Conservation (phyloP, 768 basidiomycete genomes). For the Cystobasidium tubakii region DNA sequence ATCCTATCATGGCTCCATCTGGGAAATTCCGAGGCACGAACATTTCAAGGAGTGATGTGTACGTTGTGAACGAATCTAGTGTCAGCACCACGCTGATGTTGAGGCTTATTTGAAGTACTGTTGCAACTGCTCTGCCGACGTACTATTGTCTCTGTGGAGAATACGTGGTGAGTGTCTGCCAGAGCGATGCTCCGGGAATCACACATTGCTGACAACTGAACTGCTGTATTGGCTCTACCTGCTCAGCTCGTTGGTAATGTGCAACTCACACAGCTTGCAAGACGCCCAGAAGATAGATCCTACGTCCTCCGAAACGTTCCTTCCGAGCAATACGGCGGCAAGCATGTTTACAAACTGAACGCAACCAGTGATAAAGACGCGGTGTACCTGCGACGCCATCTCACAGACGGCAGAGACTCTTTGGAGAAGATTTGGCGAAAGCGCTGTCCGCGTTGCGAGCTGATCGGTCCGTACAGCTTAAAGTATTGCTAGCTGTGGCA, state of each 20-base stretch:
- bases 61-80: not conserved
- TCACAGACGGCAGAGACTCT: not conserved
- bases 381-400: not conserved
- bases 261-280: constrained; percentile 1
- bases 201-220: not conserved
- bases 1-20: not conserved
- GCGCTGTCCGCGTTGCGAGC: constrained; percentile 27
- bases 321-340: constrained; percentile 12
- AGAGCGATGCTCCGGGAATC: not conserved
- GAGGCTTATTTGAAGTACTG: not conserved
- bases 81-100: not conserved
- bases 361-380: constrained; percentile 25
- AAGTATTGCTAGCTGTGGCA: not conserved
- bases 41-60: constrained; percentile 9
- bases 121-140: constrained; percentile 21
- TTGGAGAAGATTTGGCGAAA: constrained; percentile 31
- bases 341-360: constrained; percentile 35
- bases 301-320: constrained; percentile 27
- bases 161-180: constrained; percentile 18
- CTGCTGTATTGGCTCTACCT: no score
- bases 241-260: constrained; percentile 30
- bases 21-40: not conserved
- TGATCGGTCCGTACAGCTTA: constrained; percentile 13
- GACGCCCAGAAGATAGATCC: constrained; percentile 11
- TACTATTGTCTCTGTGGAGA: constrained; percentile 35